Evolutionary conservation across 345 rosid genomes (phyloP), one percentile per base, ranked within the genome.

Genomic region (Linum tenue): DNA sequence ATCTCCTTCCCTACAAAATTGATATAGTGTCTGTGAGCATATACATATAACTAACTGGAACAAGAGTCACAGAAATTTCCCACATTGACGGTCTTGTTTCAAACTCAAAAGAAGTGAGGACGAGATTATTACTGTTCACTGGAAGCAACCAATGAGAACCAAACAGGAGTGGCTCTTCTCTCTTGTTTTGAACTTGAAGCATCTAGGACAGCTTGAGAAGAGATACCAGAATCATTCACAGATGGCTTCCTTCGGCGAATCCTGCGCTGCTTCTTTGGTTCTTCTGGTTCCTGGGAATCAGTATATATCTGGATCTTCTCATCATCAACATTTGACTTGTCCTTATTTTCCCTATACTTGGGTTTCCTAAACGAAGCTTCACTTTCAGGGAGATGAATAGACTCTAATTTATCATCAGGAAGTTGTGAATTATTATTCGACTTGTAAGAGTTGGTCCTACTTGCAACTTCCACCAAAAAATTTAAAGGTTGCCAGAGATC

Each of bases 401-500:
- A 56, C 50, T 74, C 70, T 35, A 56, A 7, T 60, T 69, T 65
- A 61, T 37, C 60, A 69, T 69, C 60, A 56, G 63, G 56, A 9
- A 44, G 59, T 64, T 73, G 70, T 43, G 72, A 64, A 64, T 53
- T 22, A 22, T 22, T 22, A 22, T 22, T 41, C 39, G 70, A 62
- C 67, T 74, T 73, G 62, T 64, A 73, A 37, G 73, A 60, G 66
- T 73, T 74, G 64, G 67, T 69, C 53, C 73, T 65, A 55, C 69
- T 74, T 44, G 77, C 73, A 62, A 74, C 77, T 69, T 74, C 77
- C 40, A 74, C 77, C 56, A 74, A 56, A 62, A 69, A 74, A 64
- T 74, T 74, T 50, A 74, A 62, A 48, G 77, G 77, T 48, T 74
- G 77, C 77, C 77, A 74, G 15, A 74, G 77, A 74, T 74, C 77